Percentiles rank a stretch among this genome's conserved stretches.
phyloP scores from a whole-genome alignment of 306 rosid species.

The Cucumis hystrix region DNA sequence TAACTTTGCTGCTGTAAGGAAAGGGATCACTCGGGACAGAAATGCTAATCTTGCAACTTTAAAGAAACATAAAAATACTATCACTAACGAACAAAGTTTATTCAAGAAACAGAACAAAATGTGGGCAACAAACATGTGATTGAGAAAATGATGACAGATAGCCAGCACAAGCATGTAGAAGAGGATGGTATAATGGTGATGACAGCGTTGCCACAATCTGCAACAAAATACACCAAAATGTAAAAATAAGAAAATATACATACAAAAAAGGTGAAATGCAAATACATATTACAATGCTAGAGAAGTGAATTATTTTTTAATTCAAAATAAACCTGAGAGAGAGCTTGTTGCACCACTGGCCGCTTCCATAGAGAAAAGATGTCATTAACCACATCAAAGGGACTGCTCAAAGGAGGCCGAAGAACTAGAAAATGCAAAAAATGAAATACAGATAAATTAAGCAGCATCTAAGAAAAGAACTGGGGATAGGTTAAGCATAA shows the following conservation, averaged over 20 bases:
- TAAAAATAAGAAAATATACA: constrained; percentile 10
- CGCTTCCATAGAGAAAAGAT: constrained; percentile 77
- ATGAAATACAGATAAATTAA: background rate
- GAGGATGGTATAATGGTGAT: constrained; percentile 50
- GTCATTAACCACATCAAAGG: constrained; percentile 56
- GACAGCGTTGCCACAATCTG: constrained; percentile 66
- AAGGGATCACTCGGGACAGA: background rate
- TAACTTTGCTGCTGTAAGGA: background rate
- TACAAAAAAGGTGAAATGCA: background rate
- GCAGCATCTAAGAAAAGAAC: background rate
- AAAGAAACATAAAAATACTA: background rate
- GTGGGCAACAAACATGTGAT: constrained; percentile 61
- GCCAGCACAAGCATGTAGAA: constrained; percentile 83
- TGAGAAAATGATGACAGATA: constrained; percentile 78
- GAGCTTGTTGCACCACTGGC: constrained; percentile 68
- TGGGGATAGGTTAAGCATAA: background rate
- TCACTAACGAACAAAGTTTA: background rate
- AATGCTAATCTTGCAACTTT: background rate
- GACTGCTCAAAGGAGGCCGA: constrained; percentile 64
- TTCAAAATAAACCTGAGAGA: constrained; percentile 56
- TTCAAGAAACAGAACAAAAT: background rate
- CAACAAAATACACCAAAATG: constrained; percentile 17
- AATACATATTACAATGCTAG: background rate
- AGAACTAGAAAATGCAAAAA: constrained; percentile 42
- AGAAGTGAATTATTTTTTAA: background rate